phyloP scores from a whole-genome alignment of 2,329 filamentous ascomycete species.

The Scedosporium apiospermum region DNA sequence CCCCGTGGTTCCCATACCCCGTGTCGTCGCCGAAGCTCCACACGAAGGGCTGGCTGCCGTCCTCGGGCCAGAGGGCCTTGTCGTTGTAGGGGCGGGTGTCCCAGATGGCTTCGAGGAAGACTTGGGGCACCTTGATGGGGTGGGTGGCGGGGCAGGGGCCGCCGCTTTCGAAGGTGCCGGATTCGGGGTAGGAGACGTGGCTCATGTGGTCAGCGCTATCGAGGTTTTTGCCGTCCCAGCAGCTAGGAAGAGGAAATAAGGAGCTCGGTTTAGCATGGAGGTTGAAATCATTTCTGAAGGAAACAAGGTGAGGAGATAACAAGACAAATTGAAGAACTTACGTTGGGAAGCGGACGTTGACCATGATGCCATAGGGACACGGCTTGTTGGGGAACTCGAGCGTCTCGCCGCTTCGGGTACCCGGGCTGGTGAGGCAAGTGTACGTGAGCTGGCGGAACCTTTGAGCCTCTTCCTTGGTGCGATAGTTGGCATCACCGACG shows the following conservation, averaged over 20 bases:
- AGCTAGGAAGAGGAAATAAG: slow-evolving; percentile 17
- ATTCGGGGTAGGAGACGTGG: slow-evolving; percentile 29
- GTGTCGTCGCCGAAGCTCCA: slow-evolving; percentile 13
- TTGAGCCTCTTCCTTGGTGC: neutral
- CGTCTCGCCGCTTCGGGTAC: slow-evolving; percentile 27
- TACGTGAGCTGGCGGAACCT: slow-evolving; percentile 1
- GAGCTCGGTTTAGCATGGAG: neutral
- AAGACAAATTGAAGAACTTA: neutral
- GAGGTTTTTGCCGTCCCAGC: slow-evolving; percentile 51
- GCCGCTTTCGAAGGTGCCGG: slow-evolving; percentile 7
- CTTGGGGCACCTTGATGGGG: slow-evolving; percentile 18
- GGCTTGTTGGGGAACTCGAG: slow-evolving; percentile 42
- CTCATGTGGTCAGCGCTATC: slow-evolving; percentile 44
- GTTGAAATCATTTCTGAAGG: neutral
- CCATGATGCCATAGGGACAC: slow-evolving; percentile 41
- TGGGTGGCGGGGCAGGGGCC: slow-evolving; percentile 28
- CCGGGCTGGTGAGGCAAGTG: neutral
- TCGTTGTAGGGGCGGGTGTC: slow-evolving; percentile 30
- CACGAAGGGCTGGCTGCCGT: slow-evolving; percentile 11
- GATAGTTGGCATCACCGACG: slow-evolving; percentile 40
- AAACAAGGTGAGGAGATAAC: neutral
- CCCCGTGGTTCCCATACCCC: slow-evolving; percentile 27
- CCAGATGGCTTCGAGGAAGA: slow-evolving; percentile 41
- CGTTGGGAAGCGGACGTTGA: slow-evolving; percentile 47
- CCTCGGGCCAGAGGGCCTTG: slow-evolving; percentile 4